Evolutionary conservation across 2,329 filamentous ascomycete genomes (phyloP).

Genomic region (Chrysoporthe cubensis): DNA sequence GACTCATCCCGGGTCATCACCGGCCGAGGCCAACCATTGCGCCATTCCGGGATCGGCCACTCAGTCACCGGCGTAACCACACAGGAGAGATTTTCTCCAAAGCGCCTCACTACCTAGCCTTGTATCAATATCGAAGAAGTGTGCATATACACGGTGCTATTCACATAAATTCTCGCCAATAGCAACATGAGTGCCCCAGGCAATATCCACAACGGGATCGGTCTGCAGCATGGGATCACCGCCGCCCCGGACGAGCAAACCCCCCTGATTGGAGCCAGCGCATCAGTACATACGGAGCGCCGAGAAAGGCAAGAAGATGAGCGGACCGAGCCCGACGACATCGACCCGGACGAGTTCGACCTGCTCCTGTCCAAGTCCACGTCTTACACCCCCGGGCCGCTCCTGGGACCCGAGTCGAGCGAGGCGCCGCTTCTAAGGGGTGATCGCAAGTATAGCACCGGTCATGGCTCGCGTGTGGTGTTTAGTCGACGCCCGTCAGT

Average conservation of each 20-base stretch:
- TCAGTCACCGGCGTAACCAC: neutral
- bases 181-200: slow-evolving; percentile 7
- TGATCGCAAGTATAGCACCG: slow-evolving; percentile 36
- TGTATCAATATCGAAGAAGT: neutral
- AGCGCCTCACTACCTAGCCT: neutral
- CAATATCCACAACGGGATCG: slow-evolving; percentile 5
- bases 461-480: slow-evolving; percentile 13
- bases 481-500: slow-evolving; percentile 20
- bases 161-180: neutral
- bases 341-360: slow-evolving; percentile 43
- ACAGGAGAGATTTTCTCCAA: neutral
- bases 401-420: slow-evolving; percentile 47
- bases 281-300: neutral
- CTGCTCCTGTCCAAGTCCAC: slow-evolving; percentile 45
- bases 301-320: slow-evolving; percentile 10
- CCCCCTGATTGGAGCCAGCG: slow-evolving; percentile 20
- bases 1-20: neutral
- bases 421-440: slow-evolving; percentile 46
- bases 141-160: neutral
- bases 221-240: slow-evolving; percentile 4
- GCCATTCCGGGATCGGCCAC: neutral
- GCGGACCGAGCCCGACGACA: slow-evolving; percentile 26
- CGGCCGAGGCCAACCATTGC: neutral
- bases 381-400: slow-evolving; percentile 41
- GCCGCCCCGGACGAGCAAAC: slow-evolving; percentile 24